Conservation (phyloP, 192 early-diverging fungal genomes). For the Pecoramyces ruminantium region DNA sequence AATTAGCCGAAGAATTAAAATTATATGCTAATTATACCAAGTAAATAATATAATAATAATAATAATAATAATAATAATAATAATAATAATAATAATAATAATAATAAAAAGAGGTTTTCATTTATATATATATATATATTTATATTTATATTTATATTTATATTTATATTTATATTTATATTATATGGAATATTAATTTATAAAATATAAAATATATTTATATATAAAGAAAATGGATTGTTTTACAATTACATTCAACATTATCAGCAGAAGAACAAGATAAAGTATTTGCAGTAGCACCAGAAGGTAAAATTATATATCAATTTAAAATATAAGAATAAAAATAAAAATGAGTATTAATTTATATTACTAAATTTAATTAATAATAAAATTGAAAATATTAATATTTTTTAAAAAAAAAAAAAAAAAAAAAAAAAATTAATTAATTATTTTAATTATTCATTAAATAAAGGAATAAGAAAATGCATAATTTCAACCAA, state of each 20-base stretch:
- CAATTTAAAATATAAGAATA: background rate
- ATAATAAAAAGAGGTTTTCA: no score
- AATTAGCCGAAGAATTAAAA: constrained; percentile 26
- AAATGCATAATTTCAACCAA: constrained; percentile 34
- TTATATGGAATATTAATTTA: no score
- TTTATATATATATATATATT: constrained; percentile 4
- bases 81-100: no score
- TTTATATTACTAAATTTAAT: no score
- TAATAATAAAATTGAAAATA: no score
- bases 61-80: no score
- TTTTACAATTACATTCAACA: constrained; percentile 41
- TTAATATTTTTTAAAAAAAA: no score
- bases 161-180: constrained; percentile 1
- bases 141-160: background rate
- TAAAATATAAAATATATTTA: no score
- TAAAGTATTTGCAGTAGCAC: constrained; percentile 47
- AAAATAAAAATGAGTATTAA: no score
- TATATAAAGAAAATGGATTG: constrained; percentile 33
- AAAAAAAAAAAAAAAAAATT: constrained; percentile 14
- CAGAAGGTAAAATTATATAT: constrained; percentile 10
- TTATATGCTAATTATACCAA: constrained; percentile 34
- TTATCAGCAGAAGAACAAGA: constrained; percentile 48
- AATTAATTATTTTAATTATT: no score
- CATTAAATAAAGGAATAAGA: background rate
- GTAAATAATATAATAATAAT: constrained; percentile 7